phyloP scores from a whole-genome alignment of 768 basidiomycete species.

The Lactifluus subvellereus region DNA sequence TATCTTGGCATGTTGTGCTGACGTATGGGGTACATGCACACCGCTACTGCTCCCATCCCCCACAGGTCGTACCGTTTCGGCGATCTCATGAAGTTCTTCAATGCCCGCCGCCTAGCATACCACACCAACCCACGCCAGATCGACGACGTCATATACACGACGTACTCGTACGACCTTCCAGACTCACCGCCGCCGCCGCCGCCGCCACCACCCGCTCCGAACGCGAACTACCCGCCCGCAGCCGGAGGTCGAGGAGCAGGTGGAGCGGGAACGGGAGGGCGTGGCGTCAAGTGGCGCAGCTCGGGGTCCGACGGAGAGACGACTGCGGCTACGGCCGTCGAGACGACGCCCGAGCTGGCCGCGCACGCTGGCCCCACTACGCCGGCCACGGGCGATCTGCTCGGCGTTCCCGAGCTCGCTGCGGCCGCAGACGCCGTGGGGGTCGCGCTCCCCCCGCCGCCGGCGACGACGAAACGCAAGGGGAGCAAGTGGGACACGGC shows the following conservation, averaged over 20 bases:
- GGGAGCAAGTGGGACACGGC: constrained; percentile 59
- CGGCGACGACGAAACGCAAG: constrained; percentile 42
- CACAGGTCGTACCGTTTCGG: constrained; percentile 81
- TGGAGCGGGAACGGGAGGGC: not conserved
- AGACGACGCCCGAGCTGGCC: constrained; percentile 9
- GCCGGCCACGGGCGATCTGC: constrained; percentile 55
- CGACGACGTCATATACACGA: constrained; percentile 91
- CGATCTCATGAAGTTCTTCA: constrained; percentile 85
- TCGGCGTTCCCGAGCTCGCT: constrained; percentile 66
- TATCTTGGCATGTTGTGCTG: not conserved
- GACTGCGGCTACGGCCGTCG: constrained; percentile 20
- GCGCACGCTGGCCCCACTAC: not conserved
- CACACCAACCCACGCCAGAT: constrained; percentile 82
- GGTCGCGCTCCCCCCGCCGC: not conserved
- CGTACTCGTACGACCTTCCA: constrained; percentile 70
- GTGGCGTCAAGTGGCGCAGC: constrained; percentile 29
- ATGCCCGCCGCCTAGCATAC: constrained; percentile 75
- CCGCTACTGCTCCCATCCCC: not conserved
- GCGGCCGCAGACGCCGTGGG: constrained; percentile 14
- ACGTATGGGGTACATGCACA: not conserved
- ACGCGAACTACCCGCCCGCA: constrained; percentile 20
- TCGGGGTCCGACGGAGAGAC: constrained; percentile 24
- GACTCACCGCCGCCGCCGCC: not conserved
- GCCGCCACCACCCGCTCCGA: constrained; percentile 9
- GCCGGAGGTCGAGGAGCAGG: constrained; percentile 11